These are phyloP conservation scores for Escovopsis sp. DNA, from an alignment of 2,329 filamentous ascomycete species.

Conservation along the genomic window DNA sequence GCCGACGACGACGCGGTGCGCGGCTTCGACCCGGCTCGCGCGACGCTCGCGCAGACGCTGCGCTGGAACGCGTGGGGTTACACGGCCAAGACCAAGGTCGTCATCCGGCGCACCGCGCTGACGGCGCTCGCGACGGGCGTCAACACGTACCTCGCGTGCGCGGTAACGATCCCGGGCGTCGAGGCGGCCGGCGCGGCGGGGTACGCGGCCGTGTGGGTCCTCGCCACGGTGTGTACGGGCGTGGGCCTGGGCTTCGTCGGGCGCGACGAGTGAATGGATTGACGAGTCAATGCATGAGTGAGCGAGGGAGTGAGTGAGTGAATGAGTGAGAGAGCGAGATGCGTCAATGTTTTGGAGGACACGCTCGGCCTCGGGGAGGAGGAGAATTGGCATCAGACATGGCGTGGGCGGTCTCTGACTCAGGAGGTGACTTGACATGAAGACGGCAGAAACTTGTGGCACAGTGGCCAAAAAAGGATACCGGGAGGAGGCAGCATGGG, in stretches of 20 bases:
- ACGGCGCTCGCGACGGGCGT: slow-evolving; percentile 41
- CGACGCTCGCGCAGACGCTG: slow-evolving; percentile 55
- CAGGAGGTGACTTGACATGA: no score
- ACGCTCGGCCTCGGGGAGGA: no score
- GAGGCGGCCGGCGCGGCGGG: slow-evolving; percentile 53
- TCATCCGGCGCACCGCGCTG: slow-evolving; percentile 48
- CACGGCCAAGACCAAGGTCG: slow-evolving; percentile 44
- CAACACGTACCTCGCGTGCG: slow-evolving; percentile 49
- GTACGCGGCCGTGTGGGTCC: slow-evolving; percentile 65
- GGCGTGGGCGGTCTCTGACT: no score
- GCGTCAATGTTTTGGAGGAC: no score
- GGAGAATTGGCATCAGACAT: no score
- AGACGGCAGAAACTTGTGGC: no score
- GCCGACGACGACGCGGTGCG: slow-evolving; percentile 32
- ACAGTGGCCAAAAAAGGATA: no score
- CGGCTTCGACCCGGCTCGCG: slow-evolving; percentile 48
- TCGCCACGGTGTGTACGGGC: slow-evolving; percentile 46
- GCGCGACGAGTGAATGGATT: slow-evolving; percentile 21
- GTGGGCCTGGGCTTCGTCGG: slow-evolving; percentile 36
- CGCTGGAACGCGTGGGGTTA: slow-evolving; percentile 60
- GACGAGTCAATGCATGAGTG: no score
- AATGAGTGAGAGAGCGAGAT: no score
- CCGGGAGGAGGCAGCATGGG: no score
- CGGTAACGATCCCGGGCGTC: slow-evolving; percentile 53
- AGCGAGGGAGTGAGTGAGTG: no score